These are phyloP conservation scores for Fusarium vanettenii DNA, from an alignment of 2,329 filamentous ascomycete genomes.

Conservation along the genomic window DNA sequence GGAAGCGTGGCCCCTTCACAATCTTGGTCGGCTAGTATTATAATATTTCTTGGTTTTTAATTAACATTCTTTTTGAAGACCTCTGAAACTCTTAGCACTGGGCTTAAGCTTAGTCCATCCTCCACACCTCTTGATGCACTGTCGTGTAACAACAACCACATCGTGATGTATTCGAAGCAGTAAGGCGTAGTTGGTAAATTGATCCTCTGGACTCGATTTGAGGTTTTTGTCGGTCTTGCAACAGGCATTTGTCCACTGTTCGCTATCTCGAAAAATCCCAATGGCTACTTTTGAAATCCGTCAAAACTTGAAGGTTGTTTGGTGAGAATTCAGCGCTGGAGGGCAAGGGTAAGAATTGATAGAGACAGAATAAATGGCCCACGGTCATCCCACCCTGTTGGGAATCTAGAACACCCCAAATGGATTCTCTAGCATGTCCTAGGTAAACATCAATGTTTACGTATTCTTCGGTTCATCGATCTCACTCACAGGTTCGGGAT, in stretches of 20 bases:
- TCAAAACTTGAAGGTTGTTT: too few relatives aligned
- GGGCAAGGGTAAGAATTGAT: too few relatives aligned
- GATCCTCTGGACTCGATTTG: too few relatives aligned
- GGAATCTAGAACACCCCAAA: background rate
- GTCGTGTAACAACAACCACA: background rate
- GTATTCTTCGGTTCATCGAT: background rate
- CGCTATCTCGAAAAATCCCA: too few relatives aligned
- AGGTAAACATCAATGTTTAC: background rate
- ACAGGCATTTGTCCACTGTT: too few relatives aligned
- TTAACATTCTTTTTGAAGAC: background rate
- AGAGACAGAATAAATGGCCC: background rate
- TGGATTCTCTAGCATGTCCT: background rate
- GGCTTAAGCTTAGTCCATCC: background rate
- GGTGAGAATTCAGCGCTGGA: background rate
- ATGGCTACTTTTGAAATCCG: too few relatives aligned
- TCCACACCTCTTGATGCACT: background rate
- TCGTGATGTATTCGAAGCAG: too few relatives aligned
- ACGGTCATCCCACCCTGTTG: background rate
- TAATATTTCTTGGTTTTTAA: background rate
- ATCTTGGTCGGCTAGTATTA: background rate
- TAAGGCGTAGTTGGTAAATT: too few relatives aligned
- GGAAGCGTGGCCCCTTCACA: background rate
- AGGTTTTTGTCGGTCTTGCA: too few relatives aligned
- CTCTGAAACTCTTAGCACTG: background rate
- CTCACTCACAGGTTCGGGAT: background rate